Base-by-base conservation (phyloP, 2,329 filamentous ascomycete genomes). In the Cladosporium cucumerinum region DNA sequence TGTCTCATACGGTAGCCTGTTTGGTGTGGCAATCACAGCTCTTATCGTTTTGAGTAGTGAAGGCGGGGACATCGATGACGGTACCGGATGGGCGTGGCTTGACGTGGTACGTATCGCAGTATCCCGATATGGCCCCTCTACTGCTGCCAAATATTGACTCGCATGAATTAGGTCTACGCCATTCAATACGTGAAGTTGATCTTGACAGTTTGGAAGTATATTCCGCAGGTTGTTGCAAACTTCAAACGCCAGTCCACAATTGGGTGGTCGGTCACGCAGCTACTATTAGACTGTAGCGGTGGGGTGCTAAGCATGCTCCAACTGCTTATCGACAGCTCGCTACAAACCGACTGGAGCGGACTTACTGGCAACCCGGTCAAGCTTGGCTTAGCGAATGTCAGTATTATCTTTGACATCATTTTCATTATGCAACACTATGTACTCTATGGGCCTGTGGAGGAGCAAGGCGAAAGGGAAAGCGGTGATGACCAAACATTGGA, bases 291-390 rank as follows among this genome's bases (percentile, higher is more conserved):
- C 75, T 84, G 97, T 66, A 81, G 83, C 1, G 95, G 95, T 43
- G 93, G 94, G 39, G 74, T 95, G 21, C 81, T 98, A 58, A 96
- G 92, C 66, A 84, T 97, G 61, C 79, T 85, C 2, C 95, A 99
- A 78, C 85, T 96, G 67, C 80, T 89, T 23, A 88, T 98, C 67
- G 95, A 98, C 79, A 93, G 92, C 66, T 92, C 89, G 65, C 79
- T 96, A 43, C 88, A 95, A 76, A 84, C 84, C 63, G 92, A 97
- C 79, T 97, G 94, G 93, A 90, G 89, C 57, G 95, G 94, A 25
- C 83, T 98, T 65, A 93, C 89, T 0, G 94, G 93, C 1, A 98
- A 98, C 76, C 92, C 93, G 0, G 89, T 95, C 71, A 99, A 98
- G 80, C 87, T 98, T 65, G 87, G 88, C 2, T 83, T 98, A 48